phyloP scores from a whole-genome alignment of 106 monocot genomes.

The Chionographis japonica region DNA sequence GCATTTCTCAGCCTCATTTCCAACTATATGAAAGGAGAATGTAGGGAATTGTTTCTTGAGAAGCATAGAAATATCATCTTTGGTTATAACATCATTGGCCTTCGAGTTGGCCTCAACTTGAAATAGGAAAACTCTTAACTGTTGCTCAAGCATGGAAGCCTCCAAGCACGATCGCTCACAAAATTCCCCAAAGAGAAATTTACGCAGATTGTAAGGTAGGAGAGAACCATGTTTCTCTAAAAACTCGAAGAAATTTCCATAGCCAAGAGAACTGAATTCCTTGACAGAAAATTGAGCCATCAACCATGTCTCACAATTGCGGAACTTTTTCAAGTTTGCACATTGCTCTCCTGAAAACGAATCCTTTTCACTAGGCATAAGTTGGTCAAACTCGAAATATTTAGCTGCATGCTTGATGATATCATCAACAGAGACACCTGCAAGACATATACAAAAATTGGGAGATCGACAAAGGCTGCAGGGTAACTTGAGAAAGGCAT shows the following conservation, averaged over 20 bases:
- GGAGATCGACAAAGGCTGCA: neutral
- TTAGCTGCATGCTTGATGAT: conserved; percentile 30
- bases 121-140: conserved; percentile 55
- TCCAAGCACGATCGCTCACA: conserved; percentile 18
- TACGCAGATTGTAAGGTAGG: conserved; percentile 38
- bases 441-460: conserved; percentile 14
- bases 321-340: conserved; percentile 27
- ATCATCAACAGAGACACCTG: conserved; percentile 55
- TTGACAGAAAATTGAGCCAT: conserved; percentile 52
- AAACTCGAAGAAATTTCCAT: conserved; percentile 73
- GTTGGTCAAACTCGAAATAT: conserved; percentile 26
- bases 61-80: conserved; percentile 38
- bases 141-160: conserved; percentile 42
- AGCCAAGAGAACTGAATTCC: conserved; percentile 68
- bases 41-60: conserved; percentile 87
- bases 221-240: conserved; percentile 45
- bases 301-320: conserved; percentile 70
- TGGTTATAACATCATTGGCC: conserved; percentile 17
- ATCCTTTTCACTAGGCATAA: neutral
- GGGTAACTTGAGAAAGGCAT: too few relatives aligned
- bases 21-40: conserved; percentile 44
- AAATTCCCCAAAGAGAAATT: conserved; percentile 17
- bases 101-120: conserved; percentile 40
- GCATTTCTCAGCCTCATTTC: conserved; percentile 23
- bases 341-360: conserved; percentile 18